Conservation (phyloP, 148 eudicot species). For the Nyssa sinensis region DNA sequence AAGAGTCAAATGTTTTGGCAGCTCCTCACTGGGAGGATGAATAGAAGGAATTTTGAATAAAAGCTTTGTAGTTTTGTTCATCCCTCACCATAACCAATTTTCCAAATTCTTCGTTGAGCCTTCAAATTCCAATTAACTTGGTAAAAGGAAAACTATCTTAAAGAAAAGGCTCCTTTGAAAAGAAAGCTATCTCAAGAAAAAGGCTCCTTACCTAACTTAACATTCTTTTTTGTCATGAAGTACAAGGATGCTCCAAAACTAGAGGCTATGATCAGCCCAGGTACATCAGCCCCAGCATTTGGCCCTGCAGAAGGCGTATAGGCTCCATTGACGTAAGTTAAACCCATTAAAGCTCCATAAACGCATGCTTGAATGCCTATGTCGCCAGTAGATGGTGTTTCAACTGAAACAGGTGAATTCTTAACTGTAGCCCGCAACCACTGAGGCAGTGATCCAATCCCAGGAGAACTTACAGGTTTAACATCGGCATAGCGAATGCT, state of each 20-base stretch:
- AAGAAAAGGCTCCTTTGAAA: too few relatives aligned
- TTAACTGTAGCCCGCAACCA: constrained; percentile 73
- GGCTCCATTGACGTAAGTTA: constrained; percentile 82
- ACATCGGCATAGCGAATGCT: constrained; percentile 93
- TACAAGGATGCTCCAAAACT: constrained; percentile 95
- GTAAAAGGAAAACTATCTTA: too few relatives aligned
- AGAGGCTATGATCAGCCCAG: constrained; percentile 83
- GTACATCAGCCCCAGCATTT: constrained; percentile 84
- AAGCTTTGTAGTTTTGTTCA: too few relatives aligned
- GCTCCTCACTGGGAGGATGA: too few relatives aligned
- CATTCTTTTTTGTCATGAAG: constrained; percentile 87
- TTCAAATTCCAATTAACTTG: constrained; percentile 2
- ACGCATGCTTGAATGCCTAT: constrained; percentile 91
- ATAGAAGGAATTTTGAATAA: too few relatives aligned
- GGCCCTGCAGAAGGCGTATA: constrained; percentile 51
- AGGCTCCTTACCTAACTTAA: constrained; percentile 67
- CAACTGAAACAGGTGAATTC: constrained; percentile 53
- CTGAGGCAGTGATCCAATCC: constrained; percentile 65
- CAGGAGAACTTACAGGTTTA: constrained; percentile 60
- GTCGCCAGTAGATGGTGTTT: constrained; percentile 61
- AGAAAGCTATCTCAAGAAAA: constrained; percentile 5
- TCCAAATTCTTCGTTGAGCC: too few relatives aligned
- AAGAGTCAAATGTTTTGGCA: neutral
- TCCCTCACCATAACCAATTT: too few relatives aligned
- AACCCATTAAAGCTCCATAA: constrained; percentile 87